Evolutionary conservation across 2,329 filamentous ascomycete genomes (phyloP), one percentile per base, ranked within the genome.

Genomic region (Penicillium polonicum): DNA sequence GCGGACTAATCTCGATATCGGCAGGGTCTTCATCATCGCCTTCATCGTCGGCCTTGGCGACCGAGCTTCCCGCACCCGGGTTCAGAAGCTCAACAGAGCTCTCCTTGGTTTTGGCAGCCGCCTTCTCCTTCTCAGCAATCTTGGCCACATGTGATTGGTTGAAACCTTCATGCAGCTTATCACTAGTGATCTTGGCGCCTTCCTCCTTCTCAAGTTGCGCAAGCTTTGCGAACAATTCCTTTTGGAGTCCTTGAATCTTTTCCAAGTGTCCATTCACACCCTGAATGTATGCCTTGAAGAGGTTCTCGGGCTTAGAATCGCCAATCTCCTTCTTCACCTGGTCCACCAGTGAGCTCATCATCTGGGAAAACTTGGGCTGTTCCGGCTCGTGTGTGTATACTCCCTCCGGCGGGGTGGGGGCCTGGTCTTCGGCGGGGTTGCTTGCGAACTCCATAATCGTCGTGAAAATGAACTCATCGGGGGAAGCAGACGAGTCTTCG

Each of bases 331-430:
- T 86, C 76, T 96, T 97, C 42, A 97, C 92, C 75, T 96, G 90
- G 69, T 99, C 94, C 21, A 97, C 84, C 68, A 99, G 77, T n/a
- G 88, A 86, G n/a, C 90, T 90, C 89, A 99, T 92, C 94, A 99
- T 99, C 80, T 95, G 91, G 39, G 91, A 94, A 72, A 96, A 99
- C 15, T 88, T 89, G 0, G 90, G 91, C 67, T 90, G 85, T 69
- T 87, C 86, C 72, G 89, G 85, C 66, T 88, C 86, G 54, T 91
- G 82, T 42, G 83, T 82, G 70, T 95, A 88, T 29, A 97, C 88
- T 46, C 90, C 92, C 64, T 87, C 88, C 2, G 92, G 92, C 25
- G 89, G 82, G 49, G 84, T 82, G 9, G 89, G 87, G 4, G 91
- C 90, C 71, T 91, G 86, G 68, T 95, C 90, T 58, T 88, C 84